Evolutionary conservation across 345 rosid species (phyloP), one percentile per base, ranked within the genome.

Genomic region (Salix brachista): DNA sequence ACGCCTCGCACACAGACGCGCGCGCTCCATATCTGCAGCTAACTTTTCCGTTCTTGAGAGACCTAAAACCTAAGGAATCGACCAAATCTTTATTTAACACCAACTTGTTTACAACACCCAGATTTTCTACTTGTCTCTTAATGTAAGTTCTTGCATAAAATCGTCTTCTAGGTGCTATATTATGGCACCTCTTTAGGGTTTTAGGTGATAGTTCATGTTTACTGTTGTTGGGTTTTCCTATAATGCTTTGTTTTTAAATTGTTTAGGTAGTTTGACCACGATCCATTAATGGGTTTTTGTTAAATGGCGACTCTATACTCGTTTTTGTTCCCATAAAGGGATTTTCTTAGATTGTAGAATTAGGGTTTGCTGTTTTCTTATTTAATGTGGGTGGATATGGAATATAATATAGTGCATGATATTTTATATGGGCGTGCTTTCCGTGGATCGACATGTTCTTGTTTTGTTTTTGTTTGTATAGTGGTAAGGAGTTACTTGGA

Each of bases 341-440:
- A 23, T 28, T 23, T 25, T 4, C 44, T 26, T 8, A 18, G 26
- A 17, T 62, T 6, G 68, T 30, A 16, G 23, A 56, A 58, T 39
- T 76, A 58, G 68, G 79, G 79, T 58, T 76, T n/a, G 16, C n/a
- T 25, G 34, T 66, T 26, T 5, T 50, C 41, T 34, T 71, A 11
- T n/a, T 46, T 70, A 58, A n/a, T 10, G 25, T 58, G 28, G 64
- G 28, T 10, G 64, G 26, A 10, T 54, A 8, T 58, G 64, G 9
- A 58, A n/a, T 58, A 4, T 25, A n/a, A 58, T 58, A 58, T n/a
- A n/a, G 26, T n/a, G 64, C 28, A n/a, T 58, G 64, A 23, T 58
- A 58, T 58, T 4, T 58, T 58, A 0, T 23, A 12, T n/a, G 58
- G 58, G 23, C n/a, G n/a, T 19, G 58, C 21, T 58, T 58, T 58